Percentiles rank a stretch among this genome's conserved stretches.
These are phyloP conservation scores for Hygrocybe coccinea DNA, from an alignment of 768 basidiomycete genomes.

Conservation along the genomic window DNA sequence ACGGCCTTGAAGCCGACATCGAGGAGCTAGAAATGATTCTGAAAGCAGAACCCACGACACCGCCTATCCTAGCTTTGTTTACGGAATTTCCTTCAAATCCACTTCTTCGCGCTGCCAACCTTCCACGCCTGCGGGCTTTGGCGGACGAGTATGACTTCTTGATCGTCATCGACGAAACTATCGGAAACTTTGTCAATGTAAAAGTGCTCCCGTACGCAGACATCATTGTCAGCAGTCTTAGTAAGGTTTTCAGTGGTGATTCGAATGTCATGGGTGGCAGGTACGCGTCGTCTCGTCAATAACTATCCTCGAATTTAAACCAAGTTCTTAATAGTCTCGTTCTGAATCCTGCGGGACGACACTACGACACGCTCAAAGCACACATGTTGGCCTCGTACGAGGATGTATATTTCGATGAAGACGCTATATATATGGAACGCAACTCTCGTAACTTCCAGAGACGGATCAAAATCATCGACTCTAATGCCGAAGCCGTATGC, in stretches of 20 bases:
- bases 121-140: constrained; percentile 65
- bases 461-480: constrained; percentile 72
- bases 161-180: constrained; percentile 88
- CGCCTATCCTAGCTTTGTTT: constrained; percentile 75
- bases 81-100: constrained; percentile 97
- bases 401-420: constrained; percentile 84
- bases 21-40: constrained; percentile 66
- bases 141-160: constrained; percentile 88
- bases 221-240: constrained; percentile 85
- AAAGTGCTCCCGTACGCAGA: constrained; percentile 84
- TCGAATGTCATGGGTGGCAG: constrained; percentile 97
- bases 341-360: constrained; percentile 71
- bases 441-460: constrained; percentile 89
- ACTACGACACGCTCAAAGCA: constrained; percentile 63
- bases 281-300: constrained; percentile 39
- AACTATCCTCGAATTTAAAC: neutral
- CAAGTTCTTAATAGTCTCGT: constrained; percentile 55
- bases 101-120: constrained; percentile 77
- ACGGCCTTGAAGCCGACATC: constrained; percentile 71
- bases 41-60: constrained; percentile 36
- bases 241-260: constrained; percentile 92
- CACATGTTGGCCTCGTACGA: constrained; percentile 60
- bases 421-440: constrained; percentile 95
- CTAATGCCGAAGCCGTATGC: constrained; percentile 78
- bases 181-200: constrained; percentile 93